Evolutionary conservation across 2,329 filamentous ascomycete genomes (phyloP), one percentile per base, ranked within the genome.

Genomic region (Hypoxylon sp.): DNA sequence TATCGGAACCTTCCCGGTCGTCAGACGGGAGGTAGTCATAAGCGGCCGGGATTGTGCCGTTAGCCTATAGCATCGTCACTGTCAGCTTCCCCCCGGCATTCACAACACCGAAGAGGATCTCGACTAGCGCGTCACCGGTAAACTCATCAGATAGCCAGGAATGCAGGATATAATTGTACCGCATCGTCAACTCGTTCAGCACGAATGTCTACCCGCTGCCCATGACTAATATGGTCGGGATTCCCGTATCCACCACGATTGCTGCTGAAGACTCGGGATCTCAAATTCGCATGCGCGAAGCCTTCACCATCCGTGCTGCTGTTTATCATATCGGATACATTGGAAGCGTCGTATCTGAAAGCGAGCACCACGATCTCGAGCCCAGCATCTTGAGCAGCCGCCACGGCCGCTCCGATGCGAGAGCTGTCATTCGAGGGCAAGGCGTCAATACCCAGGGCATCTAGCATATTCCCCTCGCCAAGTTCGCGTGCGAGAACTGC

Each of bases 61-160:
- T 73, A 2, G 73, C 76, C 79, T 83, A 83, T 0, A 82, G 83
- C 77, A 85, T 83, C 1, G 81, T 83, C 9, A 85, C 80, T 0
- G 76, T 75, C 8, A 77, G 67, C 55, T 77, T 77, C n/a, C 74
- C 76, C 46, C 76, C 77, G 0, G 88, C 88, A 72, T 89, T 89
- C 21, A 86, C 80, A 32, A 85, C 82, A 9, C 89, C 89, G 54
- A 89, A 90, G 1, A 91, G 79, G 4, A 91, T 82, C 69, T 90
- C 88, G 1, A 84, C 82, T 12, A 91, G 77, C 0, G 88, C 85
- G 60, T 88, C 87, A 14, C 88, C 89, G 30, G 85, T 88, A 72
- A 90, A 88, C 72, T 90, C 84, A 1, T 89, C 88, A 0, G 88
- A 88, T 1, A 91, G 80, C 66, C 90, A 86, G 5, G 87, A 87